Evolutionary conservation across 2,329 filamentous ascomycete genomes (phyloP), one percentile per base, ranked within the genome.

Genomic region (Purpureocillium takamizusanense): DNA sequence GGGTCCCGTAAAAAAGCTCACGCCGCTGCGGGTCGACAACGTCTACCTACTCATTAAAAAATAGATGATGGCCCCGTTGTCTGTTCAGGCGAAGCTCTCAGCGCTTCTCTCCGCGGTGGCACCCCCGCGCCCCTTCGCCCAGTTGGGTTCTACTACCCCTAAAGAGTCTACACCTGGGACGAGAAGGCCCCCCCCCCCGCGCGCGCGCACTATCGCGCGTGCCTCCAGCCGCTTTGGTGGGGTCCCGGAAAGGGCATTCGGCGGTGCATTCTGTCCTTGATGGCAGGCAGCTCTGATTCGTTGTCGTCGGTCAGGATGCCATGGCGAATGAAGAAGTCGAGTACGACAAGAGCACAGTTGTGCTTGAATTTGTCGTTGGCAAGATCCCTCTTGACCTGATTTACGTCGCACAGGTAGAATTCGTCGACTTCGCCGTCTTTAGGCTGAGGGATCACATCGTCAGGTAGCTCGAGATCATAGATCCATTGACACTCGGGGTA

Each of bases 41-140:
- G 80, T 94, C 46, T 98, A 98, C 60, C 75, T 98, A 44, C 74
- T 97, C 43, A 70, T 94, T 51, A 98, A 95, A 78, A 95, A 94
- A 29, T 48, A 38, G 32, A 11, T 5, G 17, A 6, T 12, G 28
- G 11, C n/a, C 5, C 6, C 28, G 6, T 12, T 13, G 7, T 12
- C 11, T 13, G 12, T 30, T 5, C 6, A 12, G 13, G 11, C 28
- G 28, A 30, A 30, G 13, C 7, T 12, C 28, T 25, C 21, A 10
- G 10, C 21, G 21, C 21, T 25, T 25, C 6, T 25, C 21, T 25
- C 21, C n/a, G n/a, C n/a, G n/a, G n/a, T n/a, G n/a, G n/a, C n/a
- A 25, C 21, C 21, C 6, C 10, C 21, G 21, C 21, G n/a, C 21
- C 21, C 10, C 21, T 25, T 10, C 21, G 10, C 21, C 10, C 21